Percentiles rank a stretch among this genome's conserved stretches.
These are phyloP conservation scores for Trametes coccinea DNA, from an alignment of 768 basidiomycete species.

Conservation along the genomic window DNA sequence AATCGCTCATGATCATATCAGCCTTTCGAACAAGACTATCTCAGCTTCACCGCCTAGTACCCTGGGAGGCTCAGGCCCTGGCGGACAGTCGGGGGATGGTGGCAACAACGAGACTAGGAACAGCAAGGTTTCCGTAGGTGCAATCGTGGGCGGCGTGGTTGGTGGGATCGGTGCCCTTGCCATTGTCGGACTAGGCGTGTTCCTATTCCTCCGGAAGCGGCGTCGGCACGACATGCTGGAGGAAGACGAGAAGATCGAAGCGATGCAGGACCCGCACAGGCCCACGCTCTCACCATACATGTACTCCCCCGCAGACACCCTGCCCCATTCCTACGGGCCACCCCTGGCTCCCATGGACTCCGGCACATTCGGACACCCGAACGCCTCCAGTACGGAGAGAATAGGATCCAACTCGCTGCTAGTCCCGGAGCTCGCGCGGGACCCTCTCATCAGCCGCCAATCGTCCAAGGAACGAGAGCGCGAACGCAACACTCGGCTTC, in stretches of 20 bases:
- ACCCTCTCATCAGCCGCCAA: background rate
- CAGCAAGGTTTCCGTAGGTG: background rate
- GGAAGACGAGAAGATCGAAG: conserved; percentile 7
- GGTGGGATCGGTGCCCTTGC: conserved; percentile 5
- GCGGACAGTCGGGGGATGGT: background rate
- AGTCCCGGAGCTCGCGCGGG: background rate
- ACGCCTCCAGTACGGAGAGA: background rate
- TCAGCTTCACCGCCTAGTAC: background rate
- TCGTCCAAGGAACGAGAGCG: conserved; percentile 6
- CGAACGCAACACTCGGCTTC: conserved; percentile 3
- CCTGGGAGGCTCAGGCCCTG: background rate
- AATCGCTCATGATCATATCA: background rate
- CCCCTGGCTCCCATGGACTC: background rate
- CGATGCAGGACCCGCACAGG: background rate
- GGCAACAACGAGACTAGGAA: background rate
- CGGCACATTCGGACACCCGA: background rate
- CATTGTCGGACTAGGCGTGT: background rate
- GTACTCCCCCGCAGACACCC: background rate
- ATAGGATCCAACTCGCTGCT: background rate
- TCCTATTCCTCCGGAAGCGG: conserved; percentile 5
- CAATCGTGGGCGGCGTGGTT: conserved; percentile 17
- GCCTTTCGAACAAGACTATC: conserved; percentile 8
- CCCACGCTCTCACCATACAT: conserved; percentile 9
- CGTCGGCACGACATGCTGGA: background rate
- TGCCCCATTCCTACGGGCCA: background rate